Evolutionary conservation across 768 basidiomycete genomes (phyloP), one percentile per base, ranked within the genome.

Genomic region (Strobilomyces dryophilus): DNA sequence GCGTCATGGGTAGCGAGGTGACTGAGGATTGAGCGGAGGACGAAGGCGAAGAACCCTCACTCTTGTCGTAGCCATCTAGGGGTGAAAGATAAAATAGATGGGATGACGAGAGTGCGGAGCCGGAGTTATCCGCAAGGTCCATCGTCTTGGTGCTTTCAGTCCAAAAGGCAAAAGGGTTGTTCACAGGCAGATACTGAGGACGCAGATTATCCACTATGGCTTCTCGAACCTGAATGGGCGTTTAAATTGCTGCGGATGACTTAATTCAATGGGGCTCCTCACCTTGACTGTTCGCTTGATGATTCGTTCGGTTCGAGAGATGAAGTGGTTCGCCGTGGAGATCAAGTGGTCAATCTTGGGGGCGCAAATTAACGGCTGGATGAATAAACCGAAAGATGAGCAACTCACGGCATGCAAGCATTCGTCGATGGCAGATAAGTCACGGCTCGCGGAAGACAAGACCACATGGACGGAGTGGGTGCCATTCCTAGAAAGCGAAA

Each of bases 281-380:
- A 82, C 85, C 71, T 79, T 78, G 51, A 86, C 63, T 15, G 79
- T 80, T 51, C 79, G 73, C 51, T 74, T 77, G 21, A 82, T 74
- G 11, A 85, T 75, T 27, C 80, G 73, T 53, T 84, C 84, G 5
- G 79, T 76, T 48, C 83, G 76, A 31, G 75, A 71, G 27, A 85
- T 75, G n/a, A 78, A 80, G 49, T 80, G 79, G 54, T 76, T 74
- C 18, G 82, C 77, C 26, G 77, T 69, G 27, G 76, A 68, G 51
- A 84, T 74, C 61, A 81, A 77, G 54, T 83, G 74, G 45, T 84
- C 79, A 15, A 81, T 80, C 82, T 85, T 21, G 20, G 8, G 31
- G 45, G 50, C 58, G 24, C 20, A 39, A 35, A 36, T 59, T 18
- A 52, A 53, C 7, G 49, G 46, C 55, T 15, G 18, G 53, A 51